Percentiles rank a stretch among this genome's conserved stretches.
Evolutionary conservation across 257 asterid species (phyloP).

Genomic region (Datura wrightii): DNA sequence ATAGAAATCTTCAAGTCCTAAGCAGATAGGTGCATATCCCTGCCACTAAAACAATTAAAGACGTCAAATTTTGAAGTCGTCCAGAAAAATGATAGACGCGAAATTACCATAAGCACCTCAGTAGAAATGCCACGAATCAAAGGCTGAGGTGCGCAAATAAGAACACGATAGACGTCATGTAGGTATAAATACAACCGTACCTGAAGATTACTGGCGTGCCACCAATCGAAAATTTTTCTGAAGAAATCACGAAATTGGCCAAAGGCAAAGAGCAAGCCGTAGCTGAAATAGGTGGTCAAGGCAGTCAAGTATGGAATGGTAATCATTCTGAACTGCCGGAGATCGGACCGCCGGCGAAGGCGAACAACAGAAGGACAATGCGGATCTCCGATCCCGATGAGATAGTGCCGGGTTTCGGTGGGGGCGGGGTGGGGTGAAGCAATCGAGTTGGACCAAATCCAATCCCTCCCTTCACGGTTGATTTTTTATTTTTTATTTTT

Average conservation of each 20-base stretch:
- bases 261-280: conserved; percentile 89
- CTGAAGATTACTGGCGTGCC: conserved; percentile 72
- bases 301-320: conserved; percentile 89
- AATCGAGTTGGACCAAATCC: not conserved
- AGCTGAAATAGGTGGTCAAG: conserved; percentile 90
- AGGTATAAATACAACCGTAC: conserved; percentile 33
- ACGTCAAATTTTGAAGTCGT: too few relatives aligned
- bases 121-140: not conserved
- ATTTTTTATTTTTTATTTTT: not conserved
- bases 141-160: not conserved
- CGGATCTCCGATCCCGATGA: conserved; percentile 4
- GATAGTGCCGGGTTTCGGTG: not conserved
- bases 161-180: not conserved
- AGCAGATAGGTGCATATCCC: conserved; percentile 98
- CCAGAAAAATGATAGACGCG: too few relatives aligned
- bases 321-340: conserved; percentile 61
- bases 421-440: conserved; percentile 1
- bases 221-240: conserved; percentile 73
- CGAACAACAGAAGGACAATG: conserved; percentile 32
- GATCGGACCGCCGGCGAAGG: conserved; percentile 37
- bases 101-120: not conserved
- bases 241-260: conserved; percentile 94
- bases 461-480: not conserved
- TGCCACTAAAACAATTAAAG: conserved; percentile 33
- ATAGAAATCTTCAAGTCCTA: conserved; percentile 98